Percentiles rank a stretch among this genome's conserved stretches.
Evolutionary conservation across 2,329 filamentous ascomycete genomes (phyloP).

Genomic region (Ophiostoma ulmi): DNA sequence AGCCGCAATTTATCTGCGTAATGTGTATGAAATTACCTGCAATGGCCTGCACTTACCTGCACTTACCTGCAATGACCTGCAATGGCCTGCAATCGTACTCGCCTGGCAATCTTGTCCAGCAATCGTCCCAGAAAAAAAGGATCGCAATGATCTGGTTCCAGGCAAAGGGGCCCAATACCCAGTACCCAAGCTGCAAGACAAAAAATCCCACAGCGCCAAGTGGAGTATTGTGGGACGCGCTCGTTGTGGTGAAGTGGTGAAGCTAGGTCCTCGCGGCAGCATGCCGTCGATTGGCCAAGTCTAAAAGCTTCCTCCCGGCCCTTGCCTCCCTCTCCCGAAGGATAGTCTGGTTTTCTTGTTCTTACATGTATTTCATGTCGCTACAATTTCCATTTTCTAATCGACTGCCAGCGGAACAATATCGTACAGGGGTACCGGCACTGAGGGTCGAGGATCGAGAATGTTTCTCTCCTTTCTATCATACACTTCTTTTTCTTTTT

Average conservation of each 20-base stretch:
- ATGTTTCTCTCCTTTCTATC: not conserved
- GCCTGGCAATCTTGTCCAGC: not conserved
- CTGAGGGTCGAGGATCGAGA: not conserved
- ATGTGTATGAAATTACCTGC: not conserved
- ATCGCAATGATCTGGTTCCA: conserved; percentile 5
- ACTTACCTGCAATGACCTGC: not conserved
- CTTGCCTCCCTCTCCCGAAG: conserved; percentile 21
- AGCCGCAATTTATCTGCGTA: not conserved
- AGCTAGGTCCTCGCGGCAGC: conserved; percentile 17
- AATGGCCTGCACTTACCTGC: not conserved
- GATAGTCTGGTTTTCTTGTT: conserved; percentile 3
- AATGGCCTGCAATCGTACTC: not conserved
- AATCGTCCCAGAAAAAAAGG: conserved; percentile 11
- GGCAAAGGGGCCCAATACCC: not conserved
- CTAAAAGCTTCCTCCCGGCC: conserved; percentile 21
- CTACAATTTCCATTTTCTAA: not conserved
- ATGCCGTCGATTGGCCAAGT: conserved; percentile 23
- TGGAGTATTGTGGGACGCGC: conserved; percentile 22
- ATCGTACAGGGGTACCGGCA: not conserved
- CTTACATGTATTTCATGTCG: conserved; percentile 6
- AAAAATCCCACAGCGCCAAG: conserved; percentile 10
- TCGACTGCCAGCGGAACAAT: not conserved
- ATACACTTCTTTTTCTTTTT: not conserved
- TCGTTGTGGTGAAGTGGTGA: conserved; percentile 16
- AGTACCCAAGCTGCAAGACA: not conserved